Percentiles rank a stretch among this genome's conserved stretches.
Evolutionary conservation across 106 monocot genomes (phyloP).

Genomic region (Dendrobium officinale): DNA sequence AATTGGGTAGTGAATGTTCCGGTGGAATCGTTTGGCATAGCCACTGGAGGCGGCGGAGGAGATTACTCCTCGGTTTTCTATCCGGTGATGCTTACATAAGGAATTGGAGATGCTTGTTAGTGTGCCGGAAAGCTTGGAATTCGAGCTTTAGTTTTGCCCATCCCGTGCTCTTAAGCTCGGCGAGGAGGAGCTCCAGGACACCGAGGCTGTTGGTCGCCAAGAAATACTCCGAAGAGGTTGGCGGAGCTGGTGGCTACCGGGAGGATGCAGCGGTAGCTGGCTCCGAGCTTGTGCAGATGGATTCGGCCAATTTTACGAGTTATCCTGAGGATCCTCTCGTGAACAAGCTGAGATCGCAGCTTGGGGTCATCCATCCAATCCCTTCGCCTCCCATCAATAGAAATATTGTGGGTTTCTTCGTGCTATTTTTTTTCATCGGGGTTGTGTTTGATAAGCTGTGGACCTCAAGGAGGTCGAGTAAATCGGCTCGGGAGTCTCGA

Average conservation of each 20-base stretch:
- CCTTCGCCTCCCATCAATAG: constrained; percentile 69
- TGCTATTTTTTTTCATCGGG: constrained; percentile 91
- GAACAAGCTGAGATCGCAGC: constrained; percentile 78
- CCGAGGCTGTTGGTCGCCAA: background rate
- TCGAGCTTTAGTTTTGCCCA: background rate
- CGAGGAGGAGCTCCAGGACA: background rate
- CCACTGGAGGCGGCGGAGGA: background rate
- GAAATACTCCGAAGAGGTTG: constrained; percentile 22
- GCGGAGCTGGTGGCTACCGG: constrained; percentile 19
- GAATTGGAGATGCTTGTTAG: constrained; percentile 1
- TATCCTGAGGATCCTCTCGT: constrained; percentile 81
- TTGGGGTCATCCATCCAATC: constrained; percentile 84
- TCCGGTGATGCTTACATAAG: background rate
- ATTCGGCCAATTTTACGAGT: constrained; percentile 35
- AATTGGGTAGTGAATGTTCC: background rate
- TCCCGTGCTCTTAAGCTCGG: background rate
- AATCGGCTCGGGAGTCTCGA: constrained; percentile 19
- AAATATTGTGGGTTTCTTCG: constrained; percentile 68
- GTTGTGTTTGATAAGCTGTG: constrained; percentile 91
- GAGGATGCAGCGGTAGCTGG: constrained; percentile 13
- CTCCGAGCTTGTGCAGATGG: constrained; percentile 19
- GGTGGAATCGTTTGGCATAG: background rate
- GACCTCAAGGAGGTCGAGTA: constrained; percentile 56
- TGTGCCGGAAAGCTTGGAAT: background rate
- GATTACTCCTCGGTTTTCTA: background rate